Base-by-base conservation (phyloP, 768 basidiomycete species). In the Erythrobasidium yunnanense region DNA sequence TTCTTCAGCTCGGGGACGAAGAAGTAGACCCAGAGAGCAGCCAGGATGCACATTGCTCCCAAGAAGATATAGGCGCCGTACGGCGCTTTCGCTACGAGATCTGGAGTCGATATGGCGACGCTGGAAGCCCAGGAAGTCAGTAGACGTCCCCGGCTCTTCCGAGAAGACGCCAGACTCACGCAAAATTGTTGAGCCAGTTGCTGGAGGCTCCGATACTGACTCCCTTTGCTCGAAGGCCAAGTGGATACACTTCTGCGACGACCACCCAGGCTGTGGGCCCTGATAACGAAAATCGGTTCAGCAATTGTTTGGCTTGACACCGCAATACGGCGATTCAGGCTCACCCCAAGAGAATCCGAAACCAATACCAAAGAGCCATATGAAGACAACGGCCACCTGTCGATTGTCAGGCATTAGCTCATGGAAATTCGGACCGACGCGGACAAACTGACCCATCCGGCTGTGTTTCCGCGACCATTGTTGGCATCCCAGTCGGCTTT, bases 1-100 rank as follows among this genome's bases (percentile, higher is more conserved):
- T 88, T 84, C 77, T 83, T 90, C 13, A 88, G 89, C 76, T 90
- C 87, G 0, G 88, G 88, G 73, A 85, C 84, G 47, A 84, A 80
- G 77, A 85, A 81, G 70, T 82, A 71, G 71, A 88, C 77, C 75
- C 87, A 85, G 18, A 85, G 63, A 20, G 83, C 84, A 13, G 22
- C 52, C 17, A 54, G 18, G n/a, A 54, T 33, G 52, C 52, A 54
- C 52, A 54, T 54, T 18, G 27, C n/a, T 13, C 52, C 52, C 13
- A 54, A 33, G 52, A 54, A 54, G 29, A 54, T 54, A 33, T 54
- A 54, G 4, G 52, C 52, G 18, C 52, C 52, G 52, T 54, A 54
- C n/a, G 52, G 52, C 4, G 52, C 52, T 5, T 20, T 33, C 4
- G 52, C 52, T n/a, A 54, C 52, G n/a, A 54, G 34, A 27, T 54